Percentiles rank a stretch among this genome's conserved stretches.
phyloP scores from a whole-genome alignment of 805 yeast species.

The Suhomyces xylopsoci region DNA sequence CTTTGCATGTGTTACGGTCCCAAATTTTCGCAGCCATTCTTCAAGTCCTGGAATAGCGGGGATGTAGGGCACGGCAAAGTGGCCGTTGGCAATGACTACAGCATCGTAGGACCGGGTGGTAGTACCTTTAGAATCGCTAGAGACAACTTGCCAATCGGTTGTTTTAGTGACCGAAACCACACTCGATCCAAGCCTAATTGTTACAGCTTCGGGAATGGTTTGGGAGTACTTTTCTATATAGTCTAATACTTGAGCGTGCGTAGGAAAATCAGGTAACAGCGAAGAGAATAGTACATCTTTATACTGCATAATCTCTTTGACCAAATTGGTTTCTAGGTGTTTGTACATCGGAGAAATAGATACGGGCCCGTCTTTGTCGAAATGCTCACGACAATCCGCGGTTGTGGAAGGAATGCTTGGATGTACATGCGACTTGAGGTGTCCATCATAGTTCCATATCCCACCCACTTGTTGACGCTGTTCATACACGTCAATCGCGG shows the following conservation, averaged over 20 bases:
- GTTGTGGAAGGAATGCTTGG: conserved; percentile 14
- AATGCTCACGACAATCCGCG: not conserved
- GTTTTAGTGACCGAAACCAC: conserved; percentile 13
- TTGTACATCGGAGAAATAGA: conserved; percentile 23
- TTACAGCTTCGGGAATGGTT: conserved; percentile 13
- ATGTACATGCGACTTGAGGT: conserved; percentile 10
- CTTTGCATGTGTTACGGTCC: conserved; percentile 18
- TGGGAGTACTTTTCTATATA: conserved; percentile 16
- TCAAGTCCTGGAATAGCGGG: conserved; percentile 19
- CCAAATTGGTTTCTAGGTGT: conserved; percentile 37
- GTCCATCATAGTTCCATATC: conserved; percentile 37
- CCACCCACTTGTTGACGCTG: conserved; percentile 41
- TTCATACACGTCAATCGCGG: conserved; percentile 38
- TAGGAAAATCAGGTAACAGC: conserved; percentile 11
- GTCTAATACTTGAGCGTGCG: conserved; percentile 15
- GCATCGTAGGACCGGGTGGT: conserved; percentile 15
- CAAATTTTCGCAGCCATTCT: conserved; percentile 14
- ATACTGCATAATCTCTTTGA: conserved; percentile 45
- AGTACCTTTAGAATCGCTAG: not conserved
- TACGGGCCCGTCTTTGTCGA: conserved; percentile 5
- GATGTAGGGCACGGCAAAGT: conserved; percentile 19
- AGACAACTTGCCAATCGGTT: conserved; percentile 7
- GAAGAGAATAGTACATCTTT: conserved; percentile 29
- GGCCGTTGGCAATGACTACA: conserved; percentile 25
- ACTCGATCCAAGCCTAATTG: conserved; percentile 6